Evolutionary conservation across 2,329 filamentous ascomycete genomes (phyloP).

Genomic region (Helotiales sp.): DNA sequence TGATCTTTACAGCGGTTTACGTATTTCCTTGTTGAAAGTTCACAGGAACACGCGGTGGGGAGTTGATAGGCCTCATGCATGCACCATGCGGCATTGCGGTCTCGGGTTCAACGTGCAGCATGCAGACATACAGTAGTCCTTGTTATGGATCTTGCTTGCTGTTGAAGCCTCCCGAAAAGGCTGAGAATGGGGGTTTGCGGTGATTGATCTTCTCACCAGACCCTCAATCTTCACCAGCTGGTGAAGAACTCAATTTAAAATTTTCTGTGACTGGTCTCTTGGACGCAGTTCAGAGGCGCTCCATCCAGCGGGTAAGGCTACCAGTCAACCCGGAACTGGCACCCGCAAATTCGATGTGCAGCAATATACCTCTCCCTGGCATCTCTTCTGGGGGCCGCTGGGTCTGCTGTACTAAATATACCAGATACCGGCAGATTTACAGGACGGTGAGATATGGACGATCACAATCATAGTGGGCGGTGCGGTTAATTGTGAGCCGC

Average conservation of each 20-base stretch:
- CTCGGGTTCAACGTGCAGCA: background rate
- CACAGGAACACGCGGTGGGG: background rate
- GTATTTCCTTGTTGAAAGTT: background rate
- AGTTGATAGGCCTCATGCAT: background rate
- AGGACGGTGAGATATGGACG: background rate
- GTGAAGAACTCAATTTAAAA: background rate
- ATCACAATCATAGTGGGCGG: background rate
- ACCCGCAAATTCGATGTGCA: background rate
- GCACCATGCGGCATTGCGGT: background rate
- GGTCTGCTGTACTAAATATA: background rate
- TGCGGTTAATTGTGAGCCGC: background rate
- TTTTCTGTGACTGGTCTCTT: background rate
- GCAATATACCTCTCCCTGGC: too few species aligned
- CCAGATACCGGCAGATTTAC: background rate
- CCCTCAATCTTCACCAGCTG: background rate
- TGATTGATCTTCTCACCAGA: background rate
- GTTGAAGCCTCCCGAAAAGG: too few species aligned
- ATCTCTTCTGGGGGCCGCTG: background rate
- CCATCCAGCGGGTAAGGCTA: background rate
- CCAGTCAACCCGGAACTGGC: background rate
- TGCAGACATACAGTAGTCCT: background rate
- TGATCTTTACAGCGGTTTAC: background rate
- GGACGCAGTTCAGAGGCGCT: background rate
- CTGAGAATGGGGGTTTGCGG: background rate
- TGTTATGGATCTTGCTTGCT: background rate